These are phyloP conservation scores for Sphenostylis stenocarpa DNA, from an alignment of 306 rosid genomes.

Conservation along the genomic window DNA sequence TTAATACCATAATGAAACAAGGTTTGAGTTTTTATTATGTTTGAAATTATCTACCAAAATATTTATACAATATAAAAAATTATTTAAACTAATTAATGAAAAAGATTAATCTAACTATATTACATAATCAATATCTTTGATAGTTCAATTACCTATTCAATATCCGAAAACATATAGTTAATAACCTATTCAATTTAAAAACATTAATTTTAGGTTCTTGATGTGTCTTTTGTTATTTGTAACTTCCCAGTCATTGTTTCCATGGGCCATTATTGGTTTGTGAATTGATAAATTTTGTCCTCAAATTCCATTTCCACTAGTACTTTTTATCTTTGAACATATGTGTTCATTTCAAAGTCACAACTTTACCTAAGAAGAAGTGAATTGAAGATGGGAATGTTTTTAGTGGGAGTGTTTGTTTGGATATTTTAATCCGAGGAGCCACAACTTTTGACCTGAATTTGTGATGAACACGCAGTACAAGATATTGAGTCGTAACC, in stretches of 20 bases:
- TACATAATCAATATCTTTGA: too few species aligned
- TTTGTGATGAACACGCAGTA: not conserved
- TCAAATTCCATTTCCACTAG: not conserved
- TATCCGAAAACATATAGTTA: too few species aligned
- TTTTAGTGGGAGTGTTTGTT: not conserved
- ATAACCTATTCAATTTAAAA: not conserved
- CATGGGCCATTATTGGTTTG: not conserved
- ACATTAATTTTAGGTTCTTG: not conserved
- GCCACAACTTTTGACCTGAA: constrained; percentile 35
- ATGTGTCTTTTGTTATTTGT: not conserved
- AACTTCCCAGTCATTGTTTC: not conserved
- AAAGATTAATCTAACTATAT: too few species aligned
- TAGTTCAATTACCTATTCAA: too few species aligned
- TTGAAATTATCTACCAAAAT: too few species aligned
- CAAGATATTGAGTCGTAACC: constrained; percentile 7
- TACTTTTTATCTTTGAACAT: not conserved
- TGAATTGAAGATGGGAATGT: not conserved
- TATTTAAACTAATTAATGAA: too few species aligned
- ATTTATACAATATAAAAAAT: too few species aligned
- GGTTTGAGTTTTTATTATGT: too few species aligned
- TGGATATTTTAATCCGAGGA: not conserved
- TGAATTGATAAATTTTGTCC: not conserved
- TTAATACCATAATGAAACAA: too few species aligned
- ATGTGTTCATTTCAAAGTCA: not conserved
- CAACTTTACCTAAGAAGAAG: not conserved